Evolutionary conservation across 768 basidiomycete genomes (phyloP), one percentile per base, ranked within the genome.

Genomic region (Wakefieldia striispora): DNA sequence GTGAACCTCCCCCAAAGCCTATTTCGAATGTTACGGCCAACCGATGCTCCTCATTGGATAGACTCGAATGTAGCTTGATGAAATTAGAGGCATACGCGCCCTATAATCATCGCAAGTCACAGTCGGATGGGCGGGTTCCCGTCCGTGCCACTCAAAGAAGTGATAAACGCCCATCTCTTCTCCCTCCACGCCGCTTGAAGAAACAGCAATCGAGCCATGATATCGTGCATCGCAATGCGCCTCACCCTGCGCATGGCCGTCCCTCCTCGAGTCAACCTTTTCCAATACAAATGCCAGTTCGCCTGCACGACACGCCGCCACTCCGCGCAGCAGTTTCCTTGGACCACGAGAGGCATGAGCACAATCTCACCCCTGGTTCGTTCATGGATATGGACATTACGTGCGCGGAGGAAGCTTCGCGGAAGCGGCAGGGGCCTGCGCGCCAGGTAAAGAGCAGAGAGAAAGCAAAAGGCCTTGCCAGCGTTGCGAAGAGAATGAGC

Each of bases 351-450:
- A 29, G 12, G 17, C n/a, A 13, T 7, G 43, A 39, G 6, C 48
- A 46, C 36, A 43, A 49, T 31, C 45, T 5, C 13, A 56, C 46
- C 2, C 51, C 62, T 3, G 40, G 44, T 19, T 68, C 66, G 2
- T 68, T 68, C 51, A 70, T 68, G 66, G 66, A 68, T 24, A 68
- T 68, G 66, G 68, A 70, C 21, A 50, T 63, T 47, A 51, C 60
- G 24, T 54, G 40, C 16, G 3, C 24, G n/a, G 46, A 42, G 10
- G 44, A 46, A 36, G 37, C 45, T 19, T 40, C 37, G 31, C 42
- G 35, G 20, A 52, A 61, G 31, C 56, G 36, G 24, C 56, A 43
- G 27, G 6, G 27, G 11, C 55, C 66, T 43, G 26, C 53, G 34
- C 55, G 51, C 40, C 53, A 35, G 17, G 27, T 40, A 26, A 36